phyloP scores from a whole-genome alignment of 225 moss, liverwort and hornwort species.

The Ulota crispa region DNA sequence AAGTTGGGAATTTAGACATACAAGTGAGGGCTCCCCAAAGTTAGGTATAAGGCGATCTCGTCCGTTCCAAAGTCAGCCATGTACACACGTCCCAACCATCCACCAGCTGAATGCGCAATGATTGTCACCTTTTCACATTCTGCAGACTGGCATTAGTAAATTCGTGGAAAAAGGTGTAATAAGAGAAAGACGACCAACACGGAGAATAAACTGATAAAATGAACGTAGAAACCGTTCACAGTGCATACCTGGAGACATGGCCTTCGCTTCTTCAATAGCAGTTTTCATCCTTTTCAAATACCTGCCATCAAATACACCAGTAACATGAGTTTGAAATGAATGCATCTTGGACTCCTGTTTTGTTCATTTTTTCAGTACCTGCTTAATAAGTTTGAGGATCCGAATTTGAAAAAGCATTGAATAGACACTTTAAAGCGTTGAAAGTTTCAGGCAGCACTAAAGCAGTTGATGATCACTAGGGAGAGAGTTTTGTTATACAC shows the following conservation, averaged over 20 bases:
- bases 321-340: background rate
- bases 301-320: constrained; percentile 43
- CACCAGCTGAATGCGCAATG: constrained; percentile 97
- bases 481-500: background rate
- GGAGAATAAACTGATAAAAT: background rate
- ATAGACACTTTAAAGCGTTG: too few relatives aligned
- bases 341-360: background rate
- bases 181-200: background rate
- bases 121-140: constrained; percentile 68
- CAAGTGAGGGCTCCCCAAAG: constrained; percentile 83
- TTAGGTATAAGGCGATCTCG: constrained; percentile 78
- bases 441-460: too few relatives aligned
- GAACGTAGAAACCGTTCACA: background rate
- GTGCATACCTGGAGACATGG: constrained; percentile 53
- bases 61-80: constrained; percentile 85
- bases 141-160: constrained; percentile 22
- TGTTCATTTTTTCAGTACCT: background rate
- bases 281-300: constrained; percentile 71
- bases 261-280: constrained; percentile 70
- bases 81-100: constrained; percentile 97
- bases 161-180: background rate
- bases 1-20: constrained; percentile 42
- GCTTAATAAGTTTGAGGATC: too few relatives aligned
- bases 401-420: too few relatives aligned
- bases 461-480: too few relatives aligned